phyloP scores from a whole-genome alignment of 2,329 filamentous ascomycete genomes.

The Lecanoromycetidae sp. region DNA sequence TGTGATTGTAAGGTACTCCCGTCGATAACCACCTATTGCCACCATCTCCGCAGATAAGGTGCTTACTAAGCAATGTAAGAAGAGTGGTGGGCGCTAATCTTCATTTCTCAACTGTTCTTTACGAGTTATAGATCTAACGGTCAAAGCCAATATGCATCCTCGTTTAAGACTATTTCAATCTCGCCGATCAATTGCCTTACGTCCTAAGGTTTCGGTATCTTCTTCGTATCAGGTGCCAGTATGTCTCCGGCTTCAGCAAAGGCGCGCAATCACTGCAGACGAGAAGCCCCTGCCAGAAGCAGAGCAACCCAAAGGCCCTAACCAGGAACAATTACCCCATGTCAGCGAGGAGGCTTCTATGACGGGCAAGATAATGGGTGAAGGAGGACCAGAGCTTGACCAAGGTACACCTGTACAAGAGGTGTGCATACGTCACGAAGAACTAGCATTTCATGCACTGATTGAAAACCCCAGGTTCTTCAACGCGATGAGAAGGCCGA shows the following conservation, averaged over 20 bases:
- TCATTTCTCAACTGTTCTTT: too few relatives aligned
- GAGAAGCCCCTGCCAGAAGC: constrained; percentile 21
- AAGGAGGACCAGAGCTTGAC: constrained; percentile 47
- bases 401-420: constrained; percentile 57
- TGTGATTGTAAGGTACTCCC: too few relatives aligned
- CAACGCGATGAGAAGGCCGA: constrained; percentile 49
- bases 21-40: too few relatives aligned
- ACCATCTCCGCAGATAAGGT: too few relatives aligned
- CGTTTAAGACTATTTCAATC: neutral
- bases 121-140: neutral
- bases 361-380: constrained; percentile 45
- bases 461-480: constrained; percentile 37
- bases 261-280: constrained; percentile 18
- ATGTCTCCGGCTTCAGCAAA: constrained; percentile 12
- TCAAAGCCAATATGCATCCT: constrained; percentile 7
- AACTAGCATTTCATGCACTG: too few relatives aligned
- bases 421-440: constrained; percentile 41
- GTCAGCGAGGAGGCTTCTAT: constrained; percentile 55
- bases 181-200: neutral
- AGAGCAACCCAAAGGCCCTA: constrained; percentile 31
- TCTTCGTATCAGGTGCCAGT: neutral
- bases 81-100: too few relatives aligned
- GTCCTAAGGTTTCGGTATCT: neutral
- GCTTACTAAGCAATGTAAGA: too few relatives aligned
- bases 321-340: constrained; percentile 43